Conservation (phyloP, 495 filamentous ascomycete species). For the Neurospora tetrasperma region DNA sequence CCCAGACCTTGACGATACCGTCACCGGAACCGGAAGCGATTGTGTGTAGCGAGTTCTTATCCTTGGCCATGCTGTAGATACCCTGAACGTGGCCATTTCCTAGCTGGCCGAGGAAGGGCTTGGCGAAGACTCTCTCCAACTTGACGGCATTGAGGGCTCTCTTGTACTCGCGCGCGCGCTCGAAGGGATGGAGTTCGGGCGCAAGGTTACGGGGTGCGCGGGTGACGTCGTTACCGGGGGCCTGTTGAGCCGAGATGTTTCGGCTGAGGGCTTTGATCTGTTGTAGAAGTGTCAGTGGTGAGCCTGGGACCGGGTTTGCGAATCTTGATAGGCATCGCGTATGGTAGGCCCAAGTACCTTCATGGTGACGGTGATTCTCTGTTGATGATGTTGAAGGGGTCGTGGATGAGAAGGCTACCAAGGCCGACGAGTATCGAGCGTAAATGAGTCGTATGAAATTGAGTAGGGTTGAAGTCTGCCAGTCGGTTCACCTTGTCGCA, state of each 20-base stretch:
- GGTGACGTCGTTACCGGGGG: conserved; percentile 60
- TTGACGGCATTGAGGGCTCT: conserved; percentile 68
- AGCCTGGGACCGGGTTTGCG: not conserved
- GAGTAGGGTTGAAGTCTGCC: not conserved
- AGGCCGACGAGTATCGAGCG: not conserved
- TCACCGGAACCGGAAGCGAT: conserved; percentile 76
- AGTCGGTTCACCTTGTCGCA: not conserved
- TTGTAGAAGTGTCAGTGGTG: conserved; percentile 1
- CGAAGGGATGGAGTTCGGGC: conserved; percentile 88
- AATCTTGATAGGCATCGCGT: not conserved
- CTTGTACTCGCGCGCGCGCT: conserved; percentile 78
- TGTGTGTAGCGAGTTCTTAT: conserved; percentile 53
- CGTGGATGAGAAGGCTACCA: not conserved
- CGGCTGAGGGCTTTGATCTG: conserved; percentile 87
- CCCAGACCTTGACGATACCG: conserved; percentile 91
- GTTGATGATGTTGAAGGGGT: not conserved
- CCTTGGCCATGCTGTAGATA: conserved; percentile 65
- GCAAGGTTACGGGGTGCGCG: conserved; percentile 65
- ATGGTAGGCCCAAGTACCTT: conserved; percentile 20
- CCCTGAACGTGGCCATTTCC: conserved; percentile 91
- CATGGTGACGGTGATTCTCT: conserved; percentile 25
- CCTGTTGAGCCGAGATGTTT: conserved; percentile 63
- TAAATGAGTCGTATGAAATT: not conserved
- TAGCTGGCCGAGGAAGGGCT: conserved; percentile 81
- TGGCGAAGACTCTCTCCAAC: conserved; percentile 89